A percentile compares a stretch with the other conserved stretches of the same genome.
These are phyloP conservation scores for Phialophora verrucosa DNA, from an alignment of 2,329 filamentous ascomycete genomes.

Conservation along the genomic window DNA sequence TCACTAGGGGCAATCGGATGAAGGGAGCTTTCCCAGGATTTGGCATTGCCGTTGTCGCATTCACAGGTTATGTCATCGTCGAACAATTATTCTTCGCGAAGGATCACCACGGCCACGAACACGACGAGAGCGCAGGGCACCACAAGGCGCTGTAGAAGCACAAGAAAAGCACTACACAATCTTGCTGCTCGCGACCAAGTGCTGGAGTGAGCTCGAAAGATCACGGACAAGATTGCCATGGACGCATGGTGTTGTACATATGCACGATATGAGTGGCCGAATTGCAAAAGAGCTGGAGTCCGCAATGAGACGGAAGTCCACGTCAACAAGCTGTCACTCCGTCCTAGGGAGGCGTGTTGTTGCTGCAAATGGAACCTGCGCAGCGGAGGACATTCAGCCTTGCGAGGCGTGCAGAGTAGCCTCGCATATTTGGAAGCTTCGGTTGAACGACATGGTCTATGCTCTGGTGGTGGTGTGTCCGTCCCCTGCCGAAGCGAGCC, in stretches of 20 bases:
- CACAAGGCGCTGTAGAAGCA: conserved; percentile 18
- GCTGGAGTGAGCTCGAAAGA: conserved; percentile 34
- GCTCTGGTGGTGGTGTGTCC: not conserved
- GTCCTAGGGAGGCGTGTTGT: not conserved
- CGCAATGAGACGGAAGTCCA: not conserved
- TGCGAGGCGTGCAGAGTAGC: conserved; percentile 6
- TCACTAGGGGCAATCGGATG: conserved; percentile 88
- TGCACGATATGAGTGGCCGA: not conserved
- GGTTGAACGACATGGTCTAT: not conserved
- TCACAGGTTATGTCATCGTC: conserved; percentile 85
- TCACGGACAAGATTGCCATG: conserved; percentile 12
- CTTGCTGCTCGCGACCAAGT: conserved; percentile 35
- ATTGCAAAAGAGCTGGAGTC: not conserved
- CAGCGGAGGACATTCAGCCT: conserved; percentile 6
- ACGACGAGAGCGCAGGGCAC: conserved; percentile 56
- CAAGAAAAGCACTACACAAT: conserved; percentile 9
- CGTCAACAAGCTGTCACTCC: not conserved
- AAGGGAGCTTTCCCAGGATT: conserved; percentile 85
- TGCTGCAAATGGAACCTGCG: not conserved
- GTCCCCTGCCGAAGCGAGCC: not conserved
- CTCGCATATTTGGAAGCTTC: conserved; percentile 8
- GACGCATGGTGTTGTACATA: conserved; percentile 29
- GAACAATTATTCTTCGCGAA: conserved; percentile 80
- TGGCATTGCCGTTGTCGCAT: conserved; percentile 89
- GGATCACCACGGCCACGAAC: conserved; percentile 67